These are phyloP conservation scores for Neurospora tetraspora DNA, from an alignment of 495 filamentous ascomycete species.

Conservation along the genomic window DNA sequence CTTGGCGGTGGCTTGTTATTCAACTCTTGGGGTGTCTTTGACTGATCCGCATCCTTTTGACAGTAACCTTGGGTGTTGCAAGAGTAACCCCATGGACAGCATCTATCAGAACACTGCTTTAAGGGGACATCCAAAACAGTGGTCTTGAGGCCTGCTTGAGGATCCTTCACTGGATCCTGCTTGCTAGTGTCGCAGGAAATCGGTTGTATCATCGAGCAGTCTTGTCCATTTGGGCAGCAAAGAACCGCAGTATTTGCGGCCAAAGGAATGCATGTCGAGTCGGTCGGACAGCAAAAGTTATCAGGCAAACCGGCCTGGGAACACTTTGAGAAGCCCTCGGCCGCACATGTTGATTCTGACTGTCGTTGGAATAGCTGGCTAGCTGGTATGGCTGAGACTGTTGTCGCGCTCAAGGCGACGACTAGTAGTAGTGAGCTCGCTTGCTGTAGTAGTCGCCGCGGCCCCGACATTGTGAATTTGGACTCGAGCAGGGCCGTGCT, in stretches of 20 bases:
- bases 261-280: slow-evolving; percentile 52
- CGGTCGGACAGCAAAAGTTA: slow-evolving; percentile 65
- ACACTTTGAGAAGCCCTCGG: slow-evolving; percentile 35
- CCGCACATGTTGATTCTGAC: slow-evolving; percentile 17
- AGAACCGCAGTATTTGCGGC: slow-evolving; percentile 59
- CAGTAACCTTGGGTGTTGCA: slow-evolving; percentile 44
- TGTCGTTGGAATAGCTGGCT: slow-evolving; percentile 25
- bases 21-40: not conserved
- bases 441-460: not conserved
- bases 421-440: not conserved
- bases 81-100: slow-evolving; percentile 73
- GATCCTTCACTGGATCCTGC: slow-evolving; percentile 53
- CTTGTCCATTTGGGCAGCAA: slow-evolving; percentile 59
- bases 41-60: slow-evolving; percentile 28
- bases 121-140: slow-evolving; percentile 48
- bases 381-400: slow-evolving; percentile 10
- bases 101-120: slow-evolving; percentile 47
- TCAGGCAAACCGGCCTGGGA: slow-evolving; percentile 44
- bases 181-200: slow-evolving; percentile 60
- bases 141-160: slow-evolving; percentile 59
- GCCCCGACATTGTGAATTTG: not conserved
- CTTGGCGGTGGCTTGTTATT: slow-evolving; percentile 12
- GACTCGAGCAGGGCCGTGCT: not conserved
- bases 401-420: not conserved
- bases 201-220: slow-evolving; percentile 56